Evolutionary conservation across 495 filamentous ascomycete species (phyloP), one percentile per base, ranked within the genome.

Genomic region (Achaetomiella virescens): DNA sequence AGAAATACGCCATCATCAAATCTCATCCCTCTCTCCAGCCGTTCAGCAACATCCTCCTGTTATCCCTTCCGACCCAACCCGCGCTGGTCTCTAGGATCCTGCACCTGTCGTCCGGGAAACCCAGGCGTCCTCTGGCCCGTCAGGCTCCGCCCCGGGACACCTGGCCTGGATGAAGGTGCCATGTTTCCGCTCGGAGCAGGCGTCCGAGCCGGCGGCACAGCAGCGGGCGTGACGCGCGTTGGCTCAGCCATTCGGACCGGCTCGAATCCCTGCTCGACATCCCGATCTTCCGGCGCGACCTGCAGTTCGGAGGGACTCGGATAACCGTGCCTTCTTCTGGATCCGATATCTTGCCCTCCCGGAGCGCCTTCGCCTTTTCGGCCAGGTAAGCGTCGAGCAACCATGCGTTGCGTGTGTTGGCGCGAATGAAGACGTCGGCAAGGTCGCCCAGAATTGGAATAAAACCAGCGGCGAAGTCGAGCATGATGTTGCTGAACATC

Each of bases 361-460:
- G 63, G 52, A 77, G 72, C 58, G 75, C 75, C 36, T 70, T 62
- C 8, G 76, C 82, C 60, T 84, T 82, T 49, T 84, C 69, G 10
- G 81, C 77, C 46, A 95, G 72, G 59, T 85, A 78, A 27, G 81
- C 77, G 61, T 95, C 87, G n/a, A 95, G 77, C 9, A 87, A 63
- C 42, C 85, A 74, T 4, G 87, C 87, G 62, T 91, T 95, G 56
- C 82, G 76, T 2, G 88, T 91, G 65, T 95, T 95, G 67, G 84
- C 79, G 35, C 78, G 68, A 56, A 75, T 76, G 10, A 75, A 18
- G 2, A 74, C 69, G 65, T 97, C 93, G 35, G 80, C 80, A 22
- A 97, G 22, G 62, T 97, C 93, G 18, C 93, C 93, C 6, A 96
- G 50, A 59, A 97, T 81, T 0, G 93, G 93, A 18, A 96, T 74